Evolutionary conservation across 805 yeast species (phyloP).

Genomic region (Yarrowia alimentaria): DNA sequence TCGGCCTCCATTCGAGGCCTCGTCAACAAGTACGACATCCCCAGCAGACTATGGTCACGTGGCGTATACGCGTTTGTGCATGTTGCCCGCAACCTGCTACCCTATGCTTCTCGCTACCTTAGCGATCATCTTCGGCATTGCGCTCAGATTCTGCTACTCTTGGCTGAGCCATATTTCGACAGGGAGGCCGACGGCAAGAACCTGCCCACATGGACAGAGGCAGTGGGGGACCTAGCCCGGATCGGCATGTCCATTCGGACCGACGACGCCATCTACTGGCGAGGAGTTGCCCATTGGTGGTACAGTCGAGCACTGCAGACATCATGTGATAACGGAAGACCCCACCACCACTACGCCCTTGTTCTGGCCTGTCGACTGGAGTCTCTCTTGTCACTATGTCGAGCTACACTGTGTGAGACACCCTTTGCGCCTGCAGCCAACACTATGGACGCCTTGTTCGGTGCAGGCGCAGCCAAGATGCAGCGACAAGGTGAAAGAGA

Average conservation of each 20-base stretch:
- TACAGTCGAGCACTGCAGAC: constrained; percentile 7
- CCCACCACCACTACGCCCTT: constrained; percentile 19
- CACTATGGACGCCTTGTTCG: constrained; percentile 18
- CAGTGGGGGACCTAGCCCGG: constrained; percentile 23
- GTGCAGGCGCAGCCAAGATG: constrained; percentile 24
- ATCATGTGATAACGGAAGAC: constrained; percentile 3
- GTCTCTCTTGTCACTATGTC: constrained; percentile 19
- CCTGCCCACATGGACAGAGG: constrained; percentile 23
- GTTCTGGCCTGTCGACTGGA: constrained; percentile 26
- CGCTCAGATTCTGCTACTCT: constrained; percentile 4
- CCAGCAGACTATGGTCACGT: constrained; percentile 20
- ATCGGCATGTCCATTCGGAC: constrained; percentile 17
- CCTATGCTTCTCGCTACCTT: constrained; percentile 5
- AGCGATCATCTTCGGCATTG: constrained; percentile 16
- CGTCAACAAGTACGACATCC: constrained; percentile 25
- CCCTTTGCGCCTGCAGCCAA: constrained; percentile 12
- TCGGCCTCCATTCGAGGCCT: constrained; percentile 7
- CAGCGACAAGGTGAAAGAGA: constrained; percentile 15
- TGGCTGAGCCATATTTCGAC: constrained; percentile 22
- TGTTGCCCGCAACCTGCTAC: constrained; percentile 11
- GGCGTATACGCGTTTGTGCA: constrained; percentile 25
- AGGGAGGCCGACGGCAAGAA: constrained; percentile 16
- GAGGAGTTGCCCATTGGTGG: constrained; percentile 28
- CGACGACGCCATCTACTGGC: constrained; percentile 21
- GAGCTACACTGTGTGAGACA: constrained; percentile 15